Base-by-base conservation (phyloP, 2,329 filamentous ascomycete genomes). In the Fonsecaea nubica region DNA sequence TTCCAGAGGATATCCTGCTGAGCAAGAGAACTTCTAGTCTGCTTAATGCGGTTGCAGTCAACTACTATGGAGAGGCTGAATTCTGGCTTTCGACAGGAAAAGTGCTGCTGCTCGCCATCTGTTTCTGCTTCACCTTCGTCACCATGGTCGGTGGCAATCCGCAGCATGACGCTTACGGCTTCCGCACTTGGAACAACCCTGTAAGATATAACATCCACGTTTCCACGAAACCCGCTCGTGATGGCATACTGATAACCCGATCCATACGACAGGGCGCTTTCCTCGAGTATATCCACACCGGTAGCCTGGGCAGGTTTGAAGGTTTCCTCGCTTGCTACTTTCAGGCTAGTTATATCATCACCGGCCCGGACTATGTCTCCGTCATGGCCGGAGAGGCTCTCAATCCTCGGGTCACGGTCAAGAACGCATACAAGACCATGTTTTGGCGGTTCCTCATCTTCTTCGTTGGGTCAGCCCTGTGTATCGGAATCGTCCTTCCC, bases 391-490 rank as follows among this genome's bases (percentile, higher is more conserved):
- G 86, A 86, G 0, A 88, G 89, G 72, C 89, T 88, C 76, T 86
- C 89, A 70, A 76, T 77, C 12, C 82, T 80, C 80, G 80, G 81
- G 1, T 87, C 87, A 2, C 88, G 86, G 30, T 90, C 91, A 75
- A 85, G 88, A 1, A 85, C 88, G 73, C 89, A 89, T 71, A 89
- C 90, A 0, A 86, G 89, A 7, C 79, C 79, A 12, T 86, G 0
- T 92, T 92, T 75, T 90, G 89, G 76, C 89, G 91, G 15, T 82
- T 94, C 45, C 87, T 88, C 0, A 79, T 86, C 12, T 93, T 93
- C 77, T 93, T 92, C 78, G 85, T 92, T 40, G 84, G 90, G 1
- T 89, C 90, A 0, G 87, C 89, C 0, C 81, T 94, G 3, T 86
- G 84, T 13, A 87, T 92, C 2, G 89, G 90, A 4, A 87, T 92